These are phyloP conservation scores for Camellia sinensis DNA, from an alignment of 148 eudicot genomes.

Conservation along the genomic window DNA sequence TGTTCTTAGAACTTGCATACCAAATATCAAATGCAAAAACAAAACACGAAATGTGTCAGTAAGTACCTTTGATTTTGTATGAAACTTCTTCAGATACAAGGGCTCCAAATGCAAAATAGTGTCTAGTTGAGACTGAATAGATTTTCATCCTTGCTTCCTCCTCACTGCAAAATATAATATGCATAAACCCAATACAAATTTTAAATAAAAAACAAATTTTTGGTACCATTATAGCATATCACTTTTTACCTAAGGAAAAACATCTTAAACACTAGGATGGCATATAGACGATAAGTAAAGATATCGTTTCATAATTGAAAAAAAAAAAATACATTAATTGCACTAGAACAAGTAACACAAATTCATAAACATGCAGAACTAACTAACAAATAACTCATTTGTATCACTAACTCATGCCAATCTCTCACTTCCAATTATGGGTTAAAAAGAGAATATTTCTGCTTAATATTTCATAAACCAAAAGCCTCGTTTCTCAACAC, in stretches of 20 bases:
- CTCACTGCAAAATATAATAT: constrained; percentile 34
- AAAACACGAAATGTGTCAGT: not conserved
- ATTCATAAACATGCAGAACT: not conserved
- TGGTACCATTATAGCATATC: not conserved
- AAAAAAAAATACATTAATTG: not conserved
- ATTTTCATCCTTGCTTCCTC: constrained; percentile 67
- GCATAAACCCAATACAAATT: not conserved
- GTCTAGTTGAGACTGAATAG: constrained; percentile 58
- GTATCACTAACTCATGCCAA: not conserved
- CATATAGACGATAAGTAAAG: not conserved
- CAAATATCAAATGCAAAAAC: not conserved
- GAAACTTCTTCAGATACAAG: constrained; percentile 62
- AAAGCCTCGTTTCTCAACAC: not conserved
- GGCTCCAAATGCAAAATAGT: constrained; percentile 70
- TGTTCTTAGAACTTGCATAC: not conserved
- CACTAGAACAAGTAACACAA: not conserved
- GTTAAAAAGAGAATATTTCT: not conserved
- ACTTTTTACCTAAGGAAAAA: not conserved
- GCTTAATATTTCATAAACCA: not conserved
- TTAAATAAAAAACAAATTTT: not conserved
- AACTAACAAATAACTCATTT: not conserved
- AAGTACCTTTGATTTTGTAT: constrained; percentile 55
- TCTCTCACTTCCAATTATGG: not conserved
- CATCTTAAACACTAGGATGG: not conserved
- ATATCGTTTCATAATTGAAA: not conserved